These are phyloP conservation scores for Ophiostoma piceae DNA, from an alignment of 2,329 filamentous ascomycete species.

Conservation along the genomic window DNA sequence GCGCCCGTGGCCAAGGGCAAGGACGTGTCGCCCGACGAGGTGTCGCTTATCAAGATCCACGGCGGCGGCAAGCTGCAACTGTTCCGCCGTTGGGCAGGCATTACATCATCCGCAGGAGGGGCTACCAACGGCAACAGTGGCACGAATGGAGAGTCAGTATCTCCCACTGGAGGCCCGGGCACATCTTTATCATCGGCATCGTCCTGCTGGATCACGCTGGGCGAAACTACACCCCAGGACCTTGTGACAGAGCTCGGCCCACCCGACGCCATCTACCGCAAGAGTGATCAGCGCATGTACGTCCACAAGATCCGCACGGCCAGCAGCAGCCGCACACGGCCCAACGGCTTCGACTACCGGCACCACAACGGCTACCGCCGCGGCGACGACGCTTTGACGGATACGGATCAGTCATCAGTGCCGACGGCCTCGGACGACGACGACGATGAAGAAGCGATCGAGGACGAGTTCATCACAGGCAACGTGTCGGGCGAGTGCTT, in stretches of 20 bases:
- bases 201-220: conserved; percentile 64
- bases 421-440: conserved; percentile 68
- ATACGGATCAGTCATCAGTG: conserved; percentile 70
- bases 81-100: conserved; percentile 58
- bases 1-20: conserved; percentile 64
- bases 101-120: not conserved
- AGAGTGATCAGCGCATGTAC: conserved; percentile 81
- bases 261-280: conserved; percentile 88
- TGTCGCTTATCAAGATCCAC: conserved; percentile 72
- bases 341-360: conserved; percentile 39
- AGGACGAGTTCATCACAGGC: conserved; percentile 48
- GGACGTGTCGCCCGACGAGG: conserved; percentile 80
- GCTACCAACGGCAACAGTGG: not conserved
- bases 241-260: conserved; percentile 85
- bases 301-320: conserved; percentile 65
- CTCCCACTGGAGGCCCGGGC: not conserved
- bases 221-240: conserved; percentile 87
- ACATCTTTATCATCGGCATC: conserved; percentile 8
- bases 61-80: conserved; percentile 76
- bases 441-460: conserved; percentile 51
- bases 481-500: conserved; percentile 70
- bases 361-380: conserved; percentile 16
- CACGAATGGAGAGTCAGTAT: not conserved
- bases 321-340: conserved; percentile 47
- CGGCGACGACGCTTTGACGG: conserved; percentile 52